Conservation (phyloP, 176 grass and related monocot genomes). For the Coix lacrymajobi region DNA sequence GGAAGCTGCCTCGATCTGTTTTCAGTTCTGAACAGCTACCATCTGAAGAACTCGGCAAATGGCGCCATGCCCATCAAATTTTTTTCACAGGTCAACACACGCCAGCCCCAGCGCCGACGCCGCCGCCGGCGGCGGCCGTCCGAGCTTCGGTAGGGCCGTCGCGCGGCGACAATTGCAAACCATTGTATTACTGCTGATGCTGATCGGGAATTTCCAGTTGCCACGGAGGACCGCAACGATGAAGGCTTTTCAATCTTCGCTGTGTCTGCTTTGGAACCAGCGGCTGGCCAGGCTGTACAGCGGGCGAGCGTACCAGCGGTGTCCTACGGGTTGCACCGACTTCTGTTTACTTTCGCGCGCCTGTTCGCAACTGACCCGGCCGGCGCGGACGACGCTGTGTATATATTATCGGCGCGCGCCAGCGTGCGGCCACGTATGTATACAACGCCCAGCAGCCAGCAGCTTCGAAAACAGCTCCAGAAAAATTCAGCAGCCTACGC, state of each 20-base stretch:
- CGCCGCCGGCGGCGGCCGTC: not conserved
- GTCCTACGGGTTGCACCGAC: not conserved
- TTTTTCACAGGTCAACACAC: not conserved
- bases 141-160: not conserved
- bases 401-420: not conserved
- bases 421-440: not conserved
- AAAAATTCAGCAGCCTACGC: not conserved
- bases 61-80: not conserved
- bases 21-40: not conserved
- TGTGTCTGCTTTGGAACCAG: not conserved
- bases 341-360: not conserved
- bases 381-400: not conserved
- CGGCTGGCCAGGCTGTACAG: not conserved
- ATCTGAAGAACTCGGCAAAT: not conserved
- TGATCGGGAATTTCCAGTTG: not conserved
- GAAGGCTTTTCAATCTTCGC: too few species aligned
- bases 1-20: not conserved
- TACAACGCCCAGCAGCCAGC: not conserved
- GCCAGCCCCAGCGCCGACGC: not conserved
- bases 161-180: not conserved
- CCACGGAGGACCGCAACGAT: not conserved
- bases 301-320: not conserved
- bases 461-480: not conserved
- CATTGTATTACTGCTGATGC: not conserved
- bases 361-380: not conserved